Evolutionary conservation across 371 early-diverging fungal genomes (phyloP), one percentile per base, ranked within the genome.

Genomic region (Mucor indicus): DNA sequence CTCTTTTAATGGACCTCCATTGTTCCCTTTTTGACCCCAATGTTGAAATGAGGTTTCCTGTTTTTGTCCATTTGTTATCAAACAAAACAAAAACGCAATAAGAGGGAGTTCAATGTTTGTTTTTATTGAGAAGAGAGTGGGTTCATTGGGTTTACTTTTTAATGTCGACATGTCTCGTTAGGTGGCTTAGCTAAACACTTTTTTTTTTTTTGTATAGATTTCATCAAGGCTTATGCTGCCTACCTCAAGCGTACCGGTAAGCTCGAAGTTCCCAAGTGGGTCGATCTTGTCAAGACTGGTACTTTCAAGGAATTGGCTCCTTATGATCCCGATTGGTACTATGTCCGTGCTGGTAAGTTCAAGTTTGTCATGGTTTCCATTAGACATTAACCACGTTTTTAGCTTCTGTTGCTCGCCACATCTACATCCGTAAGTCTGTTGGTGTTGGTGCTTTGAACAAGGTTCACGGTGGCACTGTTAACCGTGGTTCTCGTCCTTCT

Each of bases 271-370:
- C 99, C 98, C 74, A 90, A 88, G 81, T 97, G 96, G 97, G 92
- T 94, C 59, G 96, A 98, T 75, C 75, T 95, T 66, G 96, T 93
- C 81, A 98, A 98, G 89, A 96, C 98, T 62, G 94, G 86, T 60
- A 81, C 92, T 64, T 82, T 76, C 90, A 96, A 95, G 88, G 96
- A 96, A 81, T 83, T 93, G 55, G 91, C 92, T 68, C 98, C 98
- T 39, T 90, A 92, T 77, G 96, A 98, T 67, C 91, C 92, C 53
- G 98, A 98, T 85, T 98, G 98, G 98, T 98, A 85, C 91, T 98
- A 92, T 83, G 76, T 94, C 59, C 94, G 97, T 67, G 95, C 94
- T 55, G 93, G 91, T 90, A 78, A 56, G 76, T 60, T 45, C 25
- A 27, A 15, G 5, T 37, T 19, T 16, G 21, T 19, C 3, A 4